phyloP scores from a whole-genome alignment of 2,329 filamentous ascomycete genomes.

The Aspergillus fijiensis region DNA sequence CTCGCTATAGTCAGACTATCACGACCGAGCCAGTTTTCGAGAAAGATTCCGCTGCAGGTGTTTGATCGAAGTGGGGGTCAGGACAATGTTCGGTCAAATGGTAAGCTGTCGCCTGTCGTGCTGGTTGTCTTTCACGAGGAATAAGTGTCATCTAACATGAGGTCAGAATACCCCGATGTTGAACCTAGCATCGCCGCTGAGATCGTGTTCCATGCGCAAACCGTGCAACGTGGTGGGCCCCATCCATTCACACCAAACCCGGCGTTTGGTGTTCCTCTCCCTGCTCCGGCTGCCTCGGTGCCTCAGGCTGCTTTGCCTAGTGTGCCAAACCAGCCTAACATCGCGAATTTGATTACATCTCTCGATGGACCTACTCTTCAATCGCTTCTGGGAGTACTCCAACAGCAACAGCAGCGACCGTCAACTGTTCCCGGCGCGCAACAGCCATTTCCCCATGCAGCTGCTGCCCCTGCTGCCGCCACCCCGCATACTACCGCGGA shows the following conservation, averaged over 20 bases:
- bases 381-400: slow-evolving; percentile 64
- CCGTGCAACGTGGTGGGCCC: slow-evolving; percentile 36
- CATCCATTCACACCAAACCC: slow-evolving; percentile 39
- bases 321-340: slow-evolving; percentile 48
- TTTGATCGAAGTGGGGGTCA: slow-evolving; percentile 78
- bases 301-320: slow-evolving; percentile 35
- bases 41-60: slow-evolving; percentile 77
- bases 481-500: slow-evolving; percentile 36
- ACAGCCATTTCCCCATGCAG: slow-evolving; percentile 31
- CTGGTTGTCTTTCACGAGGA: neutral
- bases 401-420: slow-evolving; percentile 34
- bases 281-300: slow-evolving; percentile 30
- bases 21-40: slow-evolving; percentile 64
- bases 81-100: slow-evolving; percentile 75
- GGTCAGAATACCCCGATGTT: slow-evolving; percentile 73
- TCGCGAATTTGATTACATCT: slow-evolving; percentile 65
- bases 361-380: slow-evolving; percentile 71
- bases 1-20: slow-evolving; percentile 79
- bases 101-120: slow-evolving; percentile 35
- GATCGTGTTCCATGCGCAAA: slow-evolving; percentile 65
- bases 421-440: slow-evolving; percentile 38
- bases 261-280: slow-evolving; percentile 35
- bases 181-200: slow-evolving; percentile 77
- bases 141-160: slow-evolving; percentile 14
- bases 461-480: slow-evolving; percentile 34